These are phyloP conservation scores for Fusarium dlaminii DNA, from an alignment of 2,329 filamentous ascomycete genomes.

Conservation along the genomic window DNA sequence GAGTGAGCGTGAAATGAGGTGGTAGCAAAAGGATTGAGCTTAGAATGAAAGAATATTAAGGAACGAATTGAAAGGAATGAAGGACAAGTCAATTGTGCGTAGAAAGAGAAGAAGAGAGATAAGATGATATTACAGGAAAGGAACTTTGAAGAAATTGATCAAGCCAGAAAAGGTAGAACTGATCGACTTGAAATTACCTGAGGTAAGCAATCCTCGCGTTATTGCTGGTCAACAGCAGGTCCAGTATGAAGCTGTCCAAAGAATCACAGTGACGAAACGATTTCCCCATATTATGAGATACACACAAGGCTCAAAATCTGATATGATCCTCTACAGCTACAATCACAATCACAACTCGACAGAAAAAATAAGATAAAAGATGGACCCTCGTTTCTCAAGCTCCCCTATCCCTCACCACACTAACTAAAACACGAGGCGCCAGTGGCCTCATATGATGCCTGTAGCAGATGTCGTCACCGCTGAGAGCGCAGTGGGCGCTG, in stretches of 20 bases:
- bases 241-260: slow-evolving; percentile 15
- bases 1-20: background rate
- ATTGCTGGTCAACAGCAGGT: slow-evolving; percentile 32
- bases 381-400: slow-evolving; percentile 17
- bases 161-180: slow-evolving; percentile 20
- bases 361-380: slow-evolving; percentile 8
- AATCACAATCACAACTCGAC: background rate
- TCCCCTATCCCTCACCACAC: background rate
- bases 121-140: slow-evolving; percentile 17
- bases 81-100: slow-evolving; percentile 30
- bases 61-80: slow-evolving; percentile 31
- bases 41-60: slow-evolving; percentile 3
- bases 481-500: slow-evolving; percentile 4
- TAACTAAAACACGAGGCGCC: slow-evolving; percentile 36
- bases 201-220: slow-evolving; percentile 32
- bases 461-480: slow-evolving; percentile 33
- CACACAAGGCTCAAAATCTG: background rate
- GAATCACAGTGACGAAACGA: slow-evolving; percentile 28
- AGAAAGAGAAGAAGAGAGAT: background rate
- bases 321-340: background rate
- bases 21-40: slow-evolving; percentile 1
- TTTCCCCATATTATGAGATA: background rate
- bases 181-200: slow-evolving; percentile 32
- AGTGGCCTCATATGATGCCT: background rate
- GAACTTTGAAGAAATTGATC: slow-evolving; percentile 23